Evolutionary conservation across 805 yeast species (phyloP).

Genomic region (Cyberlindnera galapagoensis): DNA sequence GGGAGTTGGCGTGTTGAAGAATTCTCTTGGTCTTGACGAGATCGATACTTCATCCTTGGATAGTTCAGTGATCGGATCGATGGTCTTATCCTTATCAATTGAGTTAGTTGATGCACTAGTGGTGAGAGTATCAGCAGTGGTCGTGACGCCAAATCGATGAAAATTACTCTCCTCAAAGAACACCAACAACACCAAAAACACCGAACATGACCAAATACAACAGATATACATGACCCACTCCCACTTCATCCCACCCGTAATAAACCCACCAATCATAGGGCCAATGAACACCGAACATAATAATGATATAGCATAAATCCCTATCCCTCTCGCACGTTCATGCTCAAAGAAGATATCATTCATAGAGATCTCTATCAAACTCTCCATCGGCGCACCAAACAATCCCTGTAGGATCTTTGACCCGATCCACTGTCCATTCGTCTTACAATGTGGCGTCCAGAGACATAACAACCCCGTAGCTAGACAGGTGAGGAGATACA

Average conservation of each 20-base stretch:
- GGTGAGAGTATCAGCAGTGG: constrained; percentile 7
- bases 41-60: constrained; percentile 32
- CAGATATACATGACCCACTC: constrained; percentile 46
- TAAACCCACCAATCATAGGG: constrained; percentile 54
- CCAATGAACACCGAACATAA: constrained; percentile 50
- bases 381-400: constrained; percentile 39
- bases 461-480: constrained; percentile 33
- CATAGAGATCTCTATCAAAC: constrained; percentile 42
- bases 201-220: constrained; percentile 39
- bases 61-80: constrained; percentile 19
- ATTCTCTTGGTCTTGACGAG: constrained; percentile 28
- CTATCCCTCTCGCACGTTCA: constrained; percentile 41
- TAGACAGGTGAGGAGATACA: constrained; percentile 32
- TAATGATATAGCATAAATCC: constrained; percentile 47
- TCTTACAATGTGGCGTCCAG: constrained; percentile 35
- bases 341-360: constrained; percentile 47
- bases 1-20: too few species aligned
- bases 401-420: constrained; percentile 32
- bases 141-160: constrained; percentile 24
- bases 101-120: constrained; percentile 4
- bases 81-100: constrained; percentile 7
- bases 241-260: constrained; percentile 44
- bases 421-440: constrained; percentile 33
- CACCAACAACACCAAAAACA: constrained; percentile 33
- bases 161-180: constrained; percentile 53